phyloP scores from a whole-genome alignment of 805 yeast genomes.

The Brettanomyces bruxellensis region DNA sequence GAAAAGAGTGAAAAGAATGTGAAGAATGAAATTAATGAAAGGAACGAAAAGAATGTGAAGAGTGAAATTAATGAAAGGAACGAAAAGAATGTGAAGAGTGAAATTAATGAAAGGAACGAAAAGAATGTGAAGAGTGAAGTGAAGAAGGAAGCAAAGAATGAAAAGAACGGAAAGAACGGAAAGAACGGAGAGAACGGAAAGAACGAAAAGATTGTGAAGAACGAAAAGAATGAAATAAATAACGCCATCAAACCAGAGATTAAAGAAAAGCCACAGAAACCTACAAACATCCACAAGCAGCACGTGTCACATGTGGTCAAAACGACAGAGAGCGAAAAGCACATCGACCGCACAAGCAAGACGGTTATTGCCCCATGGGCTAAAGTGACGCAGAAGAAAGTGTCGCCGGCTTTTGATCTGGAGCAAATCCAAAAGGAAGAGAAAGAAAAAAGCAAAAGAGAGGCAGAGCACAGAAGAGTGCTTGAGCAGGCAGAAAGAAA shows the following conservation, averaged over 20 bases:
- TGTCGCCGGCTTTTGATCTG: constrained; percentile 39
- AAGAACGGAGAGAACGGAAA: too few species aligned
- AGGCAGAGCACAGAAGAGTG: constrained; percentile 5
- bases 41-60: constrained; percentile 2
- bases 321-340: background rate
- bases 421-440: constrained; percentile 60
- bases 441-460: constrained; percentile 11
- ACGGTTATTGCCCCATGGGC: constrained; percentile 33
- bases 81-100: background rate
- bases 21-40: background rate
- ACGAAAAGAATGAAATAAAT: background rate
- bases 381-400: constrained; percentile 11
- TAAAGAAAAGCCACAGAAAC: too few species aligned
- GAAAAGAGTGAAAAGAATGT: constrained; percentile 2
- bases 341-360: constrained; percentile 6
- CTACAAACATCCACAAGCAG: too few species aligned
- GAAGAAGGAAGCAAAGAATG: background rate
- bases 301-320: too few species aligned
- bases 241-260: background rate
- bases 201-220: background rate
- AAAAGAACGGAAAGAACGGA: background rate
- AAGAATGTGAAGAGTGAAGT: background rate
- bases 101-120: background rate
- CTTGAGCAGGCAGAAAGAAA: constrained; percentile 15
- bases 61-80: background rate